These are phyloP conservation scores for Tolypocladium paradoxum DNA, from an alignment of 2,329 filamentous ascomycete species.

Conservation along the genomic window DNA sequence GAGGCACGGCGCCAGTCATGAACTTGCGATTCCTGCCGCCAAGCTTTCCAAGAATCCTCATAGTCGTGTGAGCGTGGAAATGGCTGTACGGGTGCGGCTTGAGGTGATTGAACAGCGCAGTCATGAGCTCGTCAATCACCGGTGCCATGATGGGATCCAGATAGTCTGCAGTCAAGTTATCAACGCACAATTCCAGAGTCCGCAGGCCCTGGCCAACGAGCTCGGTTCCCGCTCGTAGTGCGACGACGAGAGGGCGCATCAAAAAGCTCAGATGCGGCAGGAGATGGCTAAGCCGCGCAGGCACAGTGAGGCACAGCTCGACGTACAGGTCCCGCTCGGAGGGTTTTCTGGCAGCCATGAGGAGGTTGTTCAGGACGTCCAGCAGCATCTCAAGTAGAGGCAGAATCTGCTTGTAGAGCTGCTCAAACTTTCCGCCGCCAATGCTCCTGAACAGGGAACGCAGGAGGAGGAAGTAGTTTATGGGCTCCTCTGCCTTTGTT, in stretches of 20 bases:
- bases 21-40: constrained; percentile 94
- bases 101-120: constrained; percentile 89
- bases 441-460: constrained; percentile 93
- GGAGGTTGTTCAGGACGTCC: constrained; percentile 89
- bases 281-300: constrained; percentile 85
- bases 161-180: constrained; percentile 96
- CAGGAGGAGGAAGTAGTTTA: constrained; percentile 95
- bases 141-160: constrained; percentile 98
- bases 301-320: constrained; percentile 91
- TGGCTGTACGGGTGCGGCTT: constrained; percentile 91
- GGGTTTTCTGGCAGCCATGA: constrained; percentile 82
- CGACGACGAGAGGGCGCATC: constrained; percentile 96
- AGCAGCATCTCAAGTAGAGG: constrained; percentile 94
- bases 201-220: constrained; percentile 88
- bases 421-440: constrained; percentile 92
- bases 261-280: constrained; percentile 91
- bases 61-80: constrained; percentile 94
- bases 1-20: constrained; percentile 76
- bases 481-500: constrained; percentile 89
- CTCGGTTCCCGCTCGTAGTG: constrained; percentile 80
- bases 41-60: constrained; percentile 92
- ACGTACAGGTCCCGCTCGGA: constrained; percentile 92
- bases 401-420: constrained; percentile 95
- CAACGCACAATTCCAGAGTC: constrained; percentile 91
- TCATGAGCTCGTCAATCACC: constrained; percentile 98